phyloP scores from a whole-genome alignment of 164 flowering plant genomes.

The Akebia trifoliata region DNA sequence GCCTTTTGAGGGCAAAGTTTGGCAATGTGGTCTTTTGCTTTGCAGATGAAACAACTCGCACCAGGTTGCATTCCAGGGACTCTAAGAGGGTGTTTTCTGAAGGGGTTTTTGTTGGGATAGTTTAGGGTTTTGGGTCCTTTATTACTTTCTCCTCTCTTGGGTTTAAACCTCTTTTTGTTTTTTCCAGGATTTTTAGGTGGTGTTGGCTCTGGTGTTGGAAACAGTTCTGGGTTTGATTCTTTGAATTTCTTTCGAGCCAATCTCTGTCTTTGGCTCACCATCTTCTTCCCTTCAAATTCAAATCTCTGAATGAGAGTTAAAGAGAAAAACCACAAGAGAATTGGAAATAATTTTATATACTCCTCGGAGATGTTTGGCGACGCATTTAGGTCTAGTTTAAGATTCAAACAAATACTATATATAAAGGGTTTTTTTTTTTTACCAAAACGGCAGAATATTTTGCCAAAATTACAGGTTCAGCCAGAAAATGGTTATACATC shows the following conservation, averaged over 20 bases:
- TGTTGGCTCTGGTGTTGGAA: constrained; percentile 53
- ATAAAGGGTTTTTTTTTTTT: too few relatives aligned
- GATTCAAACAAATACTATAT: too few relatives aligned
- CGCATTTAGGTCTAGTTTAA: too few relatives aligned
- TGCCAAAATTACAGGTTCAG: too few relatives aligned
- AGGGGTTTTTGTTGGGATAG: constrained; percentile 13
- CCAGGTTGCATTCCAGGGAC: constrained; percentile 93
- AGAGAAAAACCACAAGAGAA: too few relatives aligned
- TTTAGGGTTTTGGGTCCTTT: constrained; percentile 22
- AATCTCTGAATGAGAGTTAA: too few relatives aligned
- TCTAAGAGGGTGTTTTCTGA: constrained; percentile 64
- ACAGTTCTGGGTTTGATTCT: constrained; percentile 56
- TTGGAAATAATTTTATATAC: too few relatives aligned
- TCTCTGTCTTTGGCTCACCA: constrained; percentile 49
- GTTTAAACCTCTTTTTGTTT: constrained; percentile 53
- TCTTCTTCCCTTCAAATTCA: constrained; percentile 11
- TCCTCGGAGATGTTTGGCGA: too few relatives aligned
- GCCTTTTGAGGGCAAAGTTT: constrained; percentile 75
- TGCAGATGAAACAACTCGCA: constrained; percentile 83
- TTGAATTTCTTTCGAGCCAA: constrained; percentile 35
- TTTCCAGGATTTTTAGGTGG: constrained; percentile 46
- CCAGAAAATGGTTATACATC: too few relatives aligned
- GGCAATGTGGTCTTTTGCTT: constrained; percentile 72
- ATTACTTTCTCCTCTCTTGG: constrained; percentile 24
- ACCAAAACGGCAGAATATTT: too few relatives aligned